Conservation (phyloP, 2,329 filamentous ascomycete species). For the Lachnellula willkommii region DNA sequence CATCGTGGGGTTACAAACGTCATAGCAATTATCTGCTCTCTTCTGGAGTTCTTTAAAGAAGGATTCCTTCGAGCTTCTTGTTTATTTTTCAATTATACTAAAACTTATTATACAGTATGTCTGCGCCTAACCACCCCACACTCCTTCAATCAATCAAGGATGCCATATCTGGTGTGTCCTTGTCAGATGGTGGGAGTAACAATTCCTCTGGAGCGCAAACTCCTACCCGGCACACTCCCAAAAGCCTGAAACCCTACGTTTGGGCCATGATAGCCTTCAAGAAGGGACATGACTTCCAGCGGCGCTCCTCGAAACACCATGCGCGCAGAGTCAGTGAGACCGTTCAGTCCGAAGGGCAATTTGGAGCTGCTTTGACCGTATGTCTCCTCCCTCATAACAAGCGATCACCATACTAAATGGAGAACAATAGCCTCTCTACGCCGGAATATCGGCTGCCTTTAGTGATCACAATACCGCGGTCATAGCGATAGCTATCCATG, state of each 20-base stretch:
- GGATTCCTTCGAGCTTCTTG: no score
- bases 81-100: no score
- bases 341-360: conserved; percentile 17
- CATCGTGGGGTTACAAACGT: no score
- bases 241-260: conserved; percentile 20
- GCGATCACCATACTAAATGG: neutral
- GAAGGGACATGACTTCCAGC: conserved; percentile 15
- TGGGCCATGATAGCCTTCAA: conserved; percentile 22
- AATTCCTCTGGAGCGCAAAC: neutral
- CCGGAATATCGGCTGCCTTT: conserved; percentile 56
- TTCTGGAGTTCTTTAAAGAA: no score
- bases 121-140: no score
- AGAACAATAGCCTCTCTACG: conserved; percentile 48
- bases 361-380: conserved; percentile 20
- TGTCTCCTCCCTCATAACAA: neutral
- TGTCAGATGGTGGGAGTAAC: no score
- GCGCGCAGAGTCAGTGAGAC: conserved; percentile 14
- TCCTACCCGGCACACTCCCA: conserved; percentile 10
- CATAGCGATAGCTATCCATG: conserved; percentile 65
- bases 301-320: conserved; percentile 13
- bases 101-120: no score
- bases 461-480: conserved; percentile 46
- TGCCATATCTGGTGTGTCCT: no score
- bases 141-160: no score
- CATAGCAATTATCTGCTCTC: no score